These are phyloP conservation scores for Teunomyces atbi DNA, from an alignment of 805 yeast genomes.

Conservation along the genomic window DNA sequence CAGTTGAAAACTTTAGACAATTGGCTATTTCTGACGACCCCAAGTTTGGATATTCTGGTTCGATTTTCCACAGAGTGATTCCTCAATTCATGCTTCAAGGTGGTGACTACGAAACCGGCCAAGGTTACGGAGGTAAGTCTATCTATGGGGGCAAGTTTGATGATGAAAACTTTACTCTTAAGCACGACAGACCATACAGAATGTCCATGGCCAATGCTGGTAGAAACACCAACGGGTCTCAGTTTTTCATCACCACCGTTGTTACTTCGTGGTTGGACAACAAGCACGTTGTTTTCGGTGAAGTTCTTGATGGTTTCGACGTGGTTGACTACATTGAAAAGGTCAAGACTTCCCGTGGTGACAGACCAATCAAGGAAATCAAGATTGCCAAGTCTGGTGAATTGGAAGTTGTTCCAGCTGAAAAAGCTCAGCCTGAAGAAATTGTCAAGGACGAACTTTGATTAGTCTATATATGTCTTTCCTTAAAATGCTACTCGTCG, in stretches of 20 bases:
- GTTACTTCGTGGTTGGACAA: constrained; percentile 91
- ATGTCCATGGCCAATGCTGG: constrained; percentile 83
- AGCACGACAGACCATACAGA: constrained; percentile 67
- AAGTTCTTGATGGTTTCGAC: constrained; percentile 86
- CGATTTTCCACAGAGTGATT: constrained; percentile 73
- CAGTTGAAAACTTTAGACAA: constrained; percentile 84
- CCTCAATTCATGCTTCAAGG: constrained; percentile 81
- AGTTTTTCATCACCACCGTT: constrained; percentile 92
- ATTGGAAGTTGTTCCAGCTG: constrained; percentile 32
- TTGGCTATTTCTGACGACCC: constrained; percentile 64
- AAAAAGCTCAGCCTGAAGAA: constrained; percentile 11
- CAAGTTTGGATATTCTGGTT: constrained; percentile 57
- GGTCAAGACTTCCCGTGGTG: constrained; percentile 67
- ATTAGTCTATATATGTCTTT: constrained; percentile 2
- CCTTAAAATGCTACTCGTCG: background rate
- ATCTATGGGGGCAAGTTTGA: constrained; percentile 70
- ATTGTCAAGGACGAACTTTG: constrained; percentile 30
- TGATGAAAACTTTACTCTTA: constrained; percentile 74
- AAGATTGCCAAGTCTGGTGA: constrained; percentile 73
- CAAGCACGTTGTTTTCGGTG: constrained; percentile 94
- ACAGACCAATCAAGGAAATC: constrained; percentile 67
- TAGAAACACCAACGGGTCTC: constrained; percentile 81
- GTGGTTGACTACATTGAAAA: constrained; percentile 72
- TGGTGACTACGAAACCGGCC: constrained; percentile 74
- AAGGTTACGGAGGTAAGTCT: constrained; percentile 79